Base-by-base conservation (phyloP, 345 rosid genomes). In the Ceriops tagal region DNA sequence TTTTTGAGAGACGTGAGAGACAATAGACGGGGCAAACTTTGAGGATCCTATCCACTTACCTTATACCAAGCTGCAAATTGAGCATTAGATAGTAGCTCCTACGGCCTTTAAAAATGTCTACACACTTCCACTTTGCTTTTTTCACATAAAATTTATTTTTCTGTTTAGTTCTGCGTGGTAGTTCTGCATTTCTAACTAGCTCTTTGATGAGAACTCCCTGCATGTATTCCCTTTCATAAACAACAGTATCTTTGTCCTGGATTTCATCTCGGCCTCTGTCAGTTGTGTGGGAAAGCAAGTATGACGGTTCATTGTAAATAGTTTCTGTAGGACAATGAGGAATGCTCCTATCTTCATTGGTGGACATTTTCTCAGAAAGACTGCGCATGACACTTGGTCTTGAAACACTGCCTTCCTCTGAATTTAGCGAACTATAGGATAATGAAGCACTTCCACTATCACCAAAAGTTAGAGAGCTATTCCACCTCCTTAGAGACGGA, bases 41-140 rank as follows among this genome's bases (percentile, higher is more conserved):
- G 26, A 28, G 28, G 13, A 58, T 7, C 46, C 20, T 39, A 77
- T 65, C 64, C 51, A 70, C 70, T 75, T 87, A 92, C 96, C 96
- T 90, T 84, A 92, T 92, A 68, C 98, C 98, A 69, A 91, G 92
- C 83, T 93, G 98, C 83, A 93, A 84, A 80, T 88, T 91, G 32
- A 91, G 90, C 96, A 83, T 91, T 53, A 91, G 79, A 76, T 79
- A 85, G 75, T 86, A 78, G 81, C 88, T 88, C 70, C 79, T 84
- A 49, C 74, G 73, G 61, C 87, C 81, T 46, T 68, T 77, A 19
- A 87, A 77, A 77, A 80, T 72, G 67, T 77, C 78, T 71, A 75
- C 35, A 20, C 84, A 83, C 70, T 75, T 89, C 66, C 73, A 74
- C 69, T 79, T 77, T 49, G 70, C 77, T 78, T 83, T 89, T 70